A percentile compares a stretch with the other conserved stretches of the same genome.
These are phyloP conservation scores for Globisporangium nodosum DNA, from an alignment of 352 stramenopile species.

Conservation along the genomic window DNA sequence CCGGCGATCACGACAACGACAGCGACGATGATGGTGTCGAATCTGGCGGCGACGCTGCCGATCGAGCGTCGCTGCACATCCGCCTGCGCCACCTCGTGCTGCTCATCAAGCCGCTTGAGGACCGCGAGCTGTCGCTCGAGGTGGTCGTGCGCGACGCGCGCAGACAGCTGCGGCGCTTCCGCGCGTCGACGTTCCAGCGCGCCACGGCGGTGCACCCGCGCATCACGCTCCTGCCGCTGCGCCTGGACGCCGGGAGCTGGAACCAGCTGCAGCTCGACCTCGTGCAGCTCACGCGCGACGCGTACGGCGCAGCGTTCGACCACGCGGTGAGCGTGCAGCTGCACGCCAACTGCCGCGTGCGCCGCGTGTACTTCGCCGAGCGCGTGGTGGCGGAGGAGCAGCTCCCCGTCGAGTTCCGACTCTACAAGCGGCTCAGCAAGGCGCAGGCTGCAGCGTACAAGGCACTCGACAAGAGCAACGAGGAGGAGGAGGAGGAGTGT, in stretches of 20 bases:
- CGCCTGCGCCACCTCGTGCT: conserved; percentile 41
- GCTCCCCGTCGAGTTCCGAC: conserved; percentile 44
- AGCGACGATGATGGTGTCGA: neutral
- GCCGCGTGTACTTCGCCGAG: conserved; percentile 53
- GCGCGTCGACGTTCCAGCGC: conserved; percentile 44
- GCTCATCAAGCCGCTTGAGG: conserved; percentile 34
- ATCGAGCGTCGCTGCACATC: conserved; percentile 32
- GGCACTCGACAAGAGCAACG: conserved; percentile 12
- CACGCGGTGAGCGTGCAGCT: conserved; percentile 40
- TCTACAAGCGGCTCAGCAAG: conserved; percentile 42
- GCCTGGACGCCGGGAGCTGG: conserved; percentile 34
- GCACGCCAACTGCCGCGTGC: conserved; percentile 51
- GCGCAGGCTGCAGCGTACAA: conserved; percentile 19
- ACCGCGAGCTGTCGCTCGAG: conserved; percentile 40
- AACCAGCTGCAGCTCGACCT: conserved; percentile 62
- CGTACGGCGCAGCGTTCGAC: conserved; percentile 37
- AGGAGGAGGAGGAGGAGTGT: neutral
- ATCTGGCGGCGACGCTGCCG: neutral
- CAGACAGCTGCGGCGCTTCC: conserved; percentile 28
- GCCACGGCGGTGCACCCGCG: conserved; percentile 30
- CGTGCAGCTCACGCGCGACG: conserved; percentile 27
- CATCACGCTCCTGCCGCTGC: conserved; percentile 35
- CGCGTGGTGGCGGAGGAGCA: conserved; percentile 28
- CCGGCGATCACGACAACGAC: neutral
- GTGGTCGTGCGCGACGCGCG: conserved; percentile 32